Evolutionary conservation across 306 rosid genomes (phyloP).

Genomic region (Casuarina equisetifolia): DNA sequence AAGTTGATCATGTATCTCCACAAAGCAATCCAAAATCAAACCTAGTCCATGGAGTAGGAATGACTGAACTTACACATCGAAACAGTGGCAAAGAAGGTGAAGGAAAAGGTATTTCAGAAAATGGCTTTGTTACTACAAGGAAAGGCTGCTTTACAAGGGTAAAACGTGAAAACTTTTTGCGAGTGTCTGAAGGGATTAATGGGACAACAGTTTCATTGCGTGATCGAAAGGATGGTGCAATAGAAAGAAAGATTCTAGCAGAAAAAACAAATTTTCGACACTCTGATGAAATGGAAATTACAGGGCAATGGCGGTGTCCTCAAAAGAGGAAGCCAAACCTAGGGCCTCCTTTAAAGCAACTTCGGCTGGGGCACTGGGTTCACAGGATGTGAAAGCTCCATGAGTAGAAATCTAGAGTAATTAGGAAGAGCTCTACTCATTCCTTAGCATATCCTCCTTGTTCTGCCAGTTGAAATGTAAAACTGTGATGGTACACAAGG

Average conservation of each 20-base stretch:
- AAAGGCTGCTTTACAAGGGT: constrained; percentile 27
- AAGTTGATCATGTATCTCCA: constrained; percentile 15
- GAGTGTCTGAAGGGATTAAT: constrained; percentile 25
- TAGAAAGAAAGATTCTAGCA: constrained; percentile 52
- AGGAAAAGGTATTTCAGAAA: constrained; percentile 16
- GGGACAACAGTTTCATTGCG: constrained; percentile 21
- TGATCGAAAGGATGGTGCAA: constrained; percentile 23
- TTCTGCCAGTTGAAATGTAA: too few species aligned
- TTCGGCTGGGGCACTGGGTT: constrained; percentile 84
- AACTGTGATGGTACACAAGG: too few species aligned
- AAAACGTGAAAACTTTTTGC: constrained; percentile 33
- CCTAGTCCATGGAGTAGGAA: constrained; percentile 23
- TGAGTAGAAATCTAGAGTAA: too few species aligned
- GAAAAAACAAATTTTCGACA: constrained; percentile 65
- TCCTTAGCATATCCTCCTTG: too few species aligned
- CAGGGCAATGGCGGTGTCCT: constrained; percentile 88
- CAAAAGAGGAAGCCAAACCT: constrained; percentile 65
- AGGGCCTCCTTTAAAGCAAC: constrained; percentile 87
- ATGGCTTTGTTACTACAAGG: constrained; percentile 64
- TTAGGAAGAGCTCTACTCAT: too few species aligned
- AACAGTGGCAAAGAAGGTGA: constrained; percentile 39
- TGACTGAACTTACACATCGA: constrained; percentile 30
- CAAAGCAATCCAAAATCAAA: background rate
- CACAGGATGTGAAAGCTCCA: constrained; percentile 32
- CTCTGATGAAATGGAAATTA: constrained; percentile 36